Evolutionary conservation across 2,329 filamentous ascomycete species (phyloP), one percentile per base, ranked within the genome.

Genomic region (Colletotrichum cuscutae): DNA sequence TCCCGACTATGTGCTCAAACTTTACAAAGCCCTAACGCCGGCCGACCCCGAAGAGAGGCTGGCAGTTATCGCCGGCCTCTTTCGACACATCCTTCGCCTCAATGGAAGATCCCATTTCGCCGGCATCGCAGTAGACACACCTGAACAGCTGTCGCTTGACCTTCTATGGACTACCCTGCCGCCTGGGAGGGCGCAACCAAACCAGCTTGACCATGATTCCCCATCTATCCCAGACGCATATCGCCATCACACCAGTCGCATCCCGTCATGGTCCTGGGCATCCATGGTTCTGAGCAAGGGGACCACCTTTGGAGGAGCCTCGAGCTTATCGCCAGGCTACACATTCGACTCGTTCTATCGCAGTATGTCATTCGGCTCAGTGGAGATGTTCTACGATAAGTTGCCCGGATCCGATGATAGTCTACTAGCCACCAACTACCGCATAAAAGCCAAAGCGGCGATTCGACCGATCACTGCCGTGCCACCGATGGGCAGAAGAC

Each of bases 261-360:
- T 70, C n/a, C 67, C 67, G 3, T 65, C 59, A 3, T 70, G 67
- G 67, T 70, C 67, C 13, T 70, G 67, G 67, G 67, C 53, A 26
- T 70, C 67, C 53, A 70, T 70, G 60, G 35, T 65, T 13, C 26
- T 70, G 12, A 35, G 15, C 15, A 42, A 30, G 5, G 15, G 49
- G 3, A 30, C 13, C 8, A 15, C 2, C 5, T 24, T 61, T 35
- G 4, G 19, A 24, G 15, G 8, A 28, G 28, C 60, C 46, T n/a
- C 11, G 2, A 24, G 28, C 8, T 5, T 54, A 1, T 5, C 30
- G 26, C 26, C 42, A 19, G 15, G 19, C 5, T 1, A 22, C 9
- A 30, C 3, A 11, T 46, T 64, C 42, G 28, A 22, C 46, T 22
- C 30, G 5, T 9, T 61, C 3, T 1, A 8, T 22, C 3, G 19